Base-by-base conservation (phyloP, 345 rosid species). In the Moricandia arvensis region DNA sequence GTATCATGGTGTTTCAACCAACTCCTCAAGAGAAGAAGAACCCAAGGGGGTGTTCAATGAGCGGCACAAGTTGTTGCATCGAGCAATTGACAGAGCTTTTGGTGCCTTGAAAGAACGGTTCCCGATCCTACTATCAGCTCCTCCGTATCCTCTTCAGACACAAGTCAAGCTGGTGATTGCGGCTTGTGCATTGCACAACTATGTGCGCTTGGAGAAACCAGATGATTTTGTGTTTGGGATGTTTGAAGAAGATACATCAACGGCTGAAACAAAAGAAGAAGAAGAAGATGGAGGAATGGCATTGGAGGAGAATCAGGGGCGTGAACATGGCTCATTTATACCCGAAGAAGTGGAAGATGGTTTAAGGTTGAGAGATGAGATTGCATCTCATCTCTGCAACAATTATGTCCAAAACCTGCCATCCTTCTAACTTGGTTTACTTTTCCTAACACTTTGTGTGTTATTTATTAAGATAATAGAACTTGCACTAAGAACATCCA, bases 141-240 rank as follows among this genome's bases (percentile, higher is more conserved):
- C 98, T 59, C 96, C 97, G 3, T 91, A 93, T 76, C 94, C 98
- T 54, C 83, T 91, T 29, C 97, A 85, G 64, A 90, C 62, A 6
- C 62, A 58, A 13, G 62, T 91, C 75, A 91, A 93, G 78, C 75
- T 93, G 83, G 94, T 93, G 11, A 87, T 93, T 21, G 98, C 87
- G 6, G 86, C 96, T 0, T 91, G 94, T 11, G 96, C 97, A 1
- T 71, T 93, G 41, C 97, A 91, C 80, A 93, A 93, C 77, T 91
- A 79, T 82, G 74, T 93, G 27, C 91, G 86, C 18, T 80, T 73
- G 54, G 98, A 91, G 82, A 87, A 86, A 73, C 94, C 94, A 0
- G 96, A 88, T 67, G 97, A 91, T 74, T 49, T 81, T 66, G 79
- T 91, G 68, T 88, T 89, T 80, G 74, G 80, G 30, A 87, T 76